These are phyloP conservation scores for Gossypium armourianum DNA, from an alignment of 441 rosid species.

Conservation along the genomic window DNA sequence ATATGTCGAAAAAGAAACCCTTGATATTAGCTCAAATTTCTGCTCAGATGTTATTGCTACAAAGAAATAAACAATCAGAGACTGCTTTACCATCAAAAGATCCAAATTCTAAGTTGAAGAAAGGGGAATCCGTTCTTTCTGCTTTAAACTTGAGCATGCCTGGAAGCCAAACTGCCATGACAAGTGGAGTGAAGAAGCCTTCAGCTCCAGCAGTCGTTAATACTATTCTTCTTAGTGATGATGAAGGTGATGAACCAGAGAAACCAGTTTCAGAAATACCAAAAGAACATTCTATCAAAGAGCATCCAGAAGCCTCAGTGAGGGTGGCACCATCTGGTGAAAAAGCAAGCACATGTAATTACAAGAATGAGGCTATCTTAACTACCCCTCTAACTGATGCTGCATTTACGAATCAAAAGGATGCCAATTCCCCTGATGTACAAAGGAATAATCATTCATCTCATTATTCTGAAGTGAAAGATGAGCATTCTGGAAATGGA, in stretches of 20 bases:
- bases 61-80: constrained; percentile 26
- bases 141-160: constrained; percentile 26
- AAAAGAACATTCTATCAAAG: constrained; percentile 26
- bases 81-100: constrained; percentile 26
- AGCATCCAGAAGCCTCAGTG: constrained; percentile 27
- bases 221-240: constrained; percentile 76
- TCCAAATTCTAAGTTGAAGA: constrained; percentile 18
- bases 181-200: constrained; percentile 28
- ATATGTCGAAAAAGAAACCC: constrained; percentile 23
- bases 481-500: constrained; percentile 24
- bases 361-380: constrained; percentile 24
- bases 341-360: constrained; percentile 19
- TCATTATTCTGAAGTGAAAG: constrained; percentile 24
- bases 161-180: constrained; percentile 15
- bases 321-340: constrained; percentile 25
- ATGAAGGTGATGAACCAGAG: constrained; percentile 51
- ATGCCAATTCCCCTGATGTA: constrained; percentile 26
- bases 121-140: constrained; percentile 20
- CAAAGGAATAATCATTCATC: constrained; percentile 27
- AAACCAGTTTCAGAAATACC: constrained; percentile 30
- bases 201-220: constrained; percentile 28
- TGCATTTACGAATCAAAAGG: constrained; percentile 21
- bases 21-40: constrained; percentile 19
- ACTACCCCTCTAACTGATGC: constrained; percentile 26
- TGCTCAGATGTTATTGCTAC: constrained; percentile 21